Conservation (phyloP, 805 yeast species). For the Jamesozyma rosinii region DNA sequence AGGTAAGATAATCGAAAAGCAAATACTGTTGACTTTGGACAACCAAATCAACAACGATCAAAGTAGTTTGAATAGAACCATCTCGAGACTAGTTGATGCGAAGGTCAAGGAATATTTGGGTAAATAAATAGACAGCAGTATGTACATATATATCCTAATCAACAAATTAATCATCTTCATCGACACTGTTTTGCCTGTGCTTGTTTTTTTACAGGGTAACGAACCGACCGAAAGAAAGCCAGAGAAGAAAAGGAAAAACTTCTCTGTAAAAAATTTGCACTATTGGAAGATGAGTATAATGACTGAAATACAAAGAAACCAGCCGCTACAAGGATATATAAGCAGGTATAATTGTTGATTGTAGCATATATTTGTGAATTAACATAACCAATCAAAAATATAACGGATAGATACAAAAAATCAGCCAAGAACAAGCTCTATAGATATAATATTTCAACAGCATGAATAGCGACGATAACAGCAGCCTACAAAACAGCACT, state of each 20-base stretch:
- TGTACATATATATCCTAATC: background rate
- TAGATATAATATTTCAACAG: background rate
- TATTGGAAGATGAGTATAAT: background rate
- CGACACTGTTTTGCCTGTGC: too few relatives aligned
- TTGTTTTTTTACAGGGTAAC: background rate
- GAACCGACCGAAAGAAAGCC: background rate
- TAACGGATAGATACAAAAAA: too few relatives aligned
- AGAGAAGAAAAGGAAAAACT: background rate
- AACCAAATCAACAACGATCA: conserved; percentile 42
- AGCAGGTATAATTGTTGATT: background rate
- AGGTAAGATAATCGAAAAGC: conserved; percentile 86
- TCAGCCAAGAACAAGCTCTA: too few relatives aligned
- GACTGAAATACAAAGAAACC: background rate
- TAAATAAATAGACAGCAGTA: conserved; percentile 1
- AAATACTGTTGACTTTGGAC: conserved; percentile 51
- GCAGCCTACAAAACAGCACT: background rate
- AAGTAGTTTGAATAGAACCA: conserved; percentile 42
- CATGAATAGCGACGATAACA: background rate
- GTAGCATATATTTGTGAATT: background rate
- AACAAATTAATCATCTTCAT: too few relatives aligned
- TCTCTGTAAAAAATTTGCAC: background rate
- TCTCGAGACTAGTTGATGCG: conserved; percentile 40
- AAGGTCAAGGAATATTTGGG: conserved; percentile 27
- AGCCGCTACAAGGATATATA: background rate
- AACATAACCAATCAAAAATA: background rate